Evolutionary conservation across 352 stramenopile species (phyloP).

Genomic region (Phytophthora lateralis): DNA sequence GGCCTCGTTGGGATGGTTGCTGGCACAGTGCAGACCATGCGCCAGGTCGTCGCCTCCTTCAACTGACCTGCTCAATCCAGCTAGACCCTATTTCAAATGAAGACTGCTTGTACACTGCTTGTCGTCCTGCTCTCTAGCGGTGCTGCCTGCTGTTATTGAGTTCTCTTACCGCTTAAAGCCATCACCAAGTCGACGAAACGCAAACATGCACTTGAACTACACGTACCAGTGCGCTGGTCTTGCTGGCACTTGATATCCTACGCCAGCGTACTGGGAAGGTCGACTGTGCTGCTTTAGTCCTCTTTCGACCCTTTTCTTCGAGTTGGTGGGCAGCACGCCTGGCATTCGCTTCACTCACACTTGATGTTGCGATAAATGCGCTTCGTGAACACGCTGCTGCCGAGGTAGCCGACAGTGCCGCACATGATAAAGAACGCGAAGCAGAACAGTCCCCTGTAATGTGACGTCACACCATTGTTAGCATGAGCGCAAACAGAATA

Average conservation of each 20-base stretch:
- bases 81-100: constrained; percentile 25
- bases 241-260: constrained; percentile 11
- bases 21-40: constrained; percentile 59
- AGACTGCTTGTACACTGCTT: constrained; percentile 18
- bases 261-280: constrained; percentile 1
- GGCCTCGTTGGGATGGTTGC: constrained; percentile 71
- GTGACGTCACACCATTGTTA: constrained; percentile 11
- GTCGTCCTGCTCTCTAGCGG: constrained; percentile 19
- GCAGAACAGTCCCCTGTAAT: constrained; percentile 89
- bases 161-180: constrained; percentile 8
- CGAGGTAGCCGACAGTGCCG: constrained; percentile 90
- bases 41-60: constrained; percentile 52
- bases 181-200: constrained; percentile 15
- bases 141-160: constrained; percentile 26
- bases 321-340: constrained; percentile 16
- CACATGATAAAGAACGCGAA: constrained; percentile 94
- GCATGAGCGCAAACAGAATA: not conserved
- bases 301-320: constrained; percentile 20
- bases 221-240: constrained; percentile 6
- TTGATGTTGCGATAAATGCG: constrained; percentile 97
- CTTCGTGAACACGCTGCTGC: constrained; percentile 93
- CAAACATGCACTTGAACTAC: constrained; percentile 26
- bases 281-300: constrained; percentile 16
- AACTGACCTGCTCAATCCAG: constrained; percentile 25
- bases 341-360: constrained; percentile 80